Conservation (phyloP, 768 basidiomycete genomes). For the Lentinula aciculospora region DNA sequence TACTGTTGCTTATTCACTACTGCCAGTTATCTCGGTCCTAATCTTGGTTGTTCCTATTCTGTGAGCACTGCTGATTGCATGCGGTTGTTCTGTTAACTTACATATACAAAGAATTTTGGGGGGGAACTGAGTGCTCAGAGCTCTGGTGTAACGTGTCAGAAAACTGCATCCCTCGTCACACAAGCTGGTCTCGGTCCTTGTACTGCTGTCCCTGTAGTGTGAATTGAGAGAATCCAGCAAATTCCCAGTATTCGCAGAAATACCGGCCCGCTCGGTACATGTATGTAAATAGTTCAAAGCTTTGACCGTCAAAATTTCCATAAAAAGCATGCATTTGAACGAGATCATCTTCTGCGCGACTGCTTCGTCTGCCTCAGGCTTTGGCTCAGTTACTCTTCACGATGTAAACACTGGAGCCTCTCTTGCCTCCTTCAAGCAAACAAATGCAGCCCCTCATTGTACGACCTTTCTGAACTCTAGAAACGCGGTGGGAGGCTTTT, state of each 20-base stretch:
- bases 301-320: not conserved
- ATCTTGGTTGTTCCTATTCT: not conserved
- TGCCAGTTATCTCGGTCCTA: not conserved
- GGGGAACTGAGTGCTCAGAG: not conserved
- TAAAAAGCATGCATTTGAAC: conserved; percentile 53
- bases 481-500: conserved; percentile 74
- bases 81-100: not conserved
- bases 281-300: no score
- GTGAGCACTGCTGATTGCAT: not conserved
- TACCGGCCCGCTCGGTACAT: no score
- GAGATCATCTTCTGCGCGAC: conserved; percentile 66
- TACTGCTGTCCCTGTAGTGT: not conserved
- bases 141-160: not conserved
- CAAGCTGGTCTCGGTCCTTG: not conserved
- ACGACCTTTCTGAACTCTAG: conserved; percentile 64
- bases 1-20: not conserved
- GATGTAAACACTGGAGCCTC: conserved; percentile 74
- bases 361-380: conserved; percentile 41
- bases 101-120: not conserved
- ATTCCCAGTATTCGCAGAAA: no score
- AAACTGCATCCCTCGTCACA: not conserved
- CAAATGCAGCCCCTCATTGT: conserved; percentile 57
- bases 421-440: conserved; percentile 88
- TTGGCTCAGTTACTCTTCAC: conserved; percentile 69
- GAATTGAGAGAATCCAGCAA: no score